Base-by-base conservation (phyloP, 2,329 filamentous ascomycete species). In the Thielaviopsis euricoi region DNA sequence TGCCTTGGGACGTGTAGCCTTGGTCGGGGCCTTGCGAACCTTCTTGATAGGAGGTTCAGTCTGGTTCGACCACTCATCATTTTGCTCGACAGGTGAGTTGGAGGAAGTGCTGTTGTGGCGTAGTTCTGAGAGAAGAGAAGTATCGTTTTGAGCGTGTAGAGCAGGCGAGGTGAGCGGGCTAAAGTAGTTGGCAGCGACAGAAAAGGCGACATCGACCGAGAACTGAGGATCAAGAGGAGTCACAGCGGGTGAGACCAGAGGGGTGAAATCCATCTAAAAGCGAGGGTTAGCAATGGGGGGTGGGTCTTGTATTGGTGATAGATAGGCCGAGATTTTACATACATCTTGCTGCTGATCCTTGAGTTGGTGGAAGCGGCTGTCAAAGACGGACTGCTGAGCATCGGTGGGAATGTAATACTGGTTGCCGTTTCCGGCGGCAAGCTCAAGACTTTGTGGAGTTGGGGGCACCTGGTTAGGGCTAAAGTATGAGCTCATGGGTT, bases 101-200 rank as follows among this genome's bases (percentile, higher is more conserved):
- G 69, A 74, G 63, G 69, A 69, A 10, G 67, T 73, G 66, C 69
- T 73, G 61, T 68, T 71, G 37, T 70, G 66, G 59, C 73, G 69
- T 55, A 80, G 71, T 61, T 76, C 76, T 55, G 70, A 64, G 4
- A 73, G 68, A 15, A 60, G 43, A 17, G 68, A 68, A 25, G 71
- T 66, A 57, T 83, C 79, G 61, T 74, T 80, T 67, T 89, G 85
- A 1, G 86, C 85, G 67, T 87, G 84, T 19, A 93, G 73, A 3
- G 87, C 86, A 1, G 87, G 87, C 17, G 87, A 93, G 5, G 86
- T 89, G 53, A 93, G 75, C 10, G 87, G 87, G 66, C 87, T 93
- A 67, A 93, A 90, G 70, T 89, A 91, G 37, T 85, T 79, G 40
- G 79, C 80, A 0, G 85, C 82, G 3, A 87, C 76, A 6, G 79